Evolutionary conservation across 2,329 filamentous ascomycete species (phyloP).

Genomic region (Sclerotinia subarctica): DNA sequence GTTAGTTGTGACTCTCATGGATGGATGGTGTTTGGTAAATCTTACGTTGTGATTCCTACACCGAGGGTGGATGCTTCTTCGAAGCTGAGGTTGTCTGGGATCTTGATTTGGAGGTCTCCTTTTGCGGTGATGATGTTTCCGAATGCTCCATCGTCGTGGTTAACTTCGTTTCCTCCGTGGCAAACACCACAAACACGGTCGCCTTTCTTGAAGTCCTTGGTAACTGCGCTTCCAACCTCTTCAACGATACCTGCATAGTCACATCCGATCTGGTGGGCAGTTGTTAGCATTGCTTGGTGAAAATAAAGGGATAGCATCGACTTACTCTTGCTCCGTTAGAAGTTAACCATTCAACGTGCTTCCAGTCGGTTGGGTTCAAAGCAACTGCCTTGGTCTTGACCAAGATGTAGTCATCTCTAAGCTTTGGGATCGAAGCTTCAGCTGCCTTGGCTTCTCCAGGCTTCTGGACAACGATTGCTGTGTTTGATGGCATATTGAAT

Average conservation of each 20-base stretch:
- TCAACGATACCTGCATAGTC: constrained; percentile 49
- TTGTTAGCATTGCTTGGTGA: neutral
- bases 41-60: constrained; percentile 31
- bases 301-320: neutral
- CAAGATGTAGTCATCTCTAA: constrained; percentile 38
- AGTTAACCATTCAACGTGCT: constrained; percentile 34
- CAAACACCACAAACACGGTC: constrained; percentile 46
- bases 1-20: constrained; percentile 24
- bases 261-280: constrained; percentile 39
- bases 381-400: constrained; percentile 36
- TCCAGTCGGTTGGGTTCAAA: constrained; percentile 39
- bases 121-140: constrained; percentile 36
- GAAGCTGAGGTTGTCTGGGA: constrained; percentile 46
- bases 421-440: constrained; percentile 32
- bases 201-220: constrained; percentile 45
- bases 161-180: constrained; percentile 41
- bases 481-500: constrained; percentile 30
- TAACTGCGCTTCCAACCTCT: constrained; percentile 45
- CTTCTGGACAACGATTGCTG: constrained; percentile 32
- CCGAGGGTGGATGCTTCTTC: constrained; percentile 45
- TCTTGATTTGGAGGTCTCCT: constrained; percentile 44
- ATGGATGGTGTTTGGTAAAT: constrained; percentile 19
- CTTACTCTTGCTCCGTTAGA: constrained; percentile 27
- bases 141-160: constrained; percentile 45
- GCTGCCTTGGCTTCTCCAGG: constrained; percentile 27